A percentile compares a stretch with the other conserved stretches of the same genome.
phyloP scores from a whole-genome alignment of 2,329 filamentous ascomycete genomes.

The Amesomyces nigricolor region DNA sequence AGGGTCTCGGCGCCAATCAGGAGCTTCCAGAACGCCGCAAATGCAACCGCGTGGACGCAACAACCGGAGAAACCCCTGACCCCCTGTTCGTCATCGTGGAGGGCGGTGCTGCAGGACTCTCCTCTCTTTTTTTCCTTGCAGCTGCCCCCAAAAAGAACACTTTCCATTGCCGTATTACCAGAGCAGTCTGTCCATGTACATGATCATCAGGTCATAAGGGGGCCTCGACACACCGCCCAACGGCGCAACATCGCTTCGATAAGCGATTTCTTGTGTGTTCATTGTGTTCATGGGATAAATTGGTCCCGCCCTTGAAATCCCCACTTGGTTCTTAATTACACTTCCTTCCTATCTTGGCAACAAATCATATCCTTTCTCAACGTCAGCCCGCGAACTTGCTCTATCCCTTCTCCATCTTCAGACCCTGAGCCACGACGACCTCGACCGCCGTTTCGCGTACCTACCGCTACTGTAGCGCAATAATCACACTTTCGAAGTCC shows the following conservation, averaged over 20 bases:
- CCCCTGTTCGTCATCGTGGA: constrained; percentile 15
- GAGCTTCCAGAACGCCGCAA: constrained; percentile 18
- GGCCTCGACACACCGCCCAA: not conserved
- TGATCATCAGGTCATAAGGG: not conserved
- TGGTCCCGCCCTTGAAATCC: not conserved
- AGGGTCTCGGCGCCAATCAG: constrained; percentile 17
- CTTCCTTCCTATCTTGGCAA: constrained; percentile 13
- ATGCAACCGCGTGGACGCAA: constrained; percentile 19
- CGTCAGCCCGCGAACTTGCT: not conserved
- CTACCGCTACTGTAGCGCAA: not conserved
- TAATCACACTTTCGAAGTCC: not conserved
- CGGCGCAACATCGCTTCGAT: not conserved
- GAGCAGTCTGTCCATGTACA: not conserved
- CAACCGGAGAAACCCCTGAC: constrained; percentile 6
- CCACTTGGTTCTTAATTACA: constrained; percentile 7
- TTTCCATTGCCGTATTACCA: not conserved
- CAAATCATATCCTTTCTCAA: not conserved
- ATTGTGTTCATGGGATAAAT: not conserved
- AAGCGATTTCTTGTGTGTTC: not conserved
- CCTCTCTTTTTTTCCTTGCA: constrained; percentile 6
- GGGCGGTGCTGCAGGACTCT: constrained; percentile 13
- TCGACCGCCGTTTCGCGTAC: not conserved
- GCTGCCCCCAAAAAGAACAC: constrained; percentile 7
- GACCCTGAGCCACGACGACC: not conserved
- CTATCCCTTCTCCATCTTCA: not conserved